Base-by-base conservation (phyloP, 495 filamentous ascomycete species). In the Daldinia childiae region DNA sequence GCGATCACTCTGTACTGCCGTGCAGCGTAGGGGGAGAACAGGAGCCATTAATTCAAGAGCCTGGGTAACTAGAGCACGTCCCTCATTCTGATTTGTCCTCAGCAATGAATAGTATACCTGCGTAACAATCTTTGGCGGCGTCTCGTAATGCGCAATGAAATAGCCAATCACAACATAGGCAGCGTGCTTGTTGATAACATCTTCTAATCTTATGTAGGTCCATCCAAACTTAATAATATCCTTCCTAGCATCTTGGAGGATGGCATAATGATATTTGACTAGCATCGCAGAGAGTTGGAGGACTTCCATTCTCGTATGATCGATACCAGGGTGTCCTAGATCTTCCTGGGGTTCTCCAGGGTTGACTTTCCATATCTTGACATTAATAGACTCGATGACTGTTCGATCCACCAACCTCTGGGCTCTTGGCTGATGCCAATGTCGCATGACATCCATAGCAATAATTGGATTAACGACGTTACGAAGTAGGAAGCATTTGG, bases 171-270 rank as follows among this genome's bases (percentile, higher is more conserved):
- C 87, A 11, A 98, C 94, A 76, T 99, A 98, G 6, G 96, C 95
- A 19, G 94, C 96, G 78, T 98, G 94, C 76, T 99, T 99, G 83
- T 98, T 98, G 83, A 99, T 97, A 67, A 97, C 92, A 78, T 99
- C 96, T 77, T 99, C 96, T 24, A 99, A 88, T 17, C 93, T 90
- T 64, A 98, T 98, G 76, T 95, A 98, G 29, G 94, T 98, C 96
- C 96, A 99, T 4, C 93, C 94, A 78, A 98, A 98, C 79, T 97
- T 98, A 74, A 99, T 98, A 65, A 99, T 93, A 68, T 99, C 96
- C 79, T 98, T 99, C 21, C 96, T 91, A 5, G 92, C 91, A 74
- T 98, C 95, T 58, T 93, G 88, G 8, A 98, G 85, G 24, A 94
- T 90, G 27, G 86, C 85, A 65, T 92, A 86, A 68, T 98, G 93